A percentile compares a stretch with the other conserved stretches of the same genome.
phyloP scores from a whole-genome alignment of 2,329 filamentous ascomycete genomes.

The Chaetomiaceae sp. region DNA sequence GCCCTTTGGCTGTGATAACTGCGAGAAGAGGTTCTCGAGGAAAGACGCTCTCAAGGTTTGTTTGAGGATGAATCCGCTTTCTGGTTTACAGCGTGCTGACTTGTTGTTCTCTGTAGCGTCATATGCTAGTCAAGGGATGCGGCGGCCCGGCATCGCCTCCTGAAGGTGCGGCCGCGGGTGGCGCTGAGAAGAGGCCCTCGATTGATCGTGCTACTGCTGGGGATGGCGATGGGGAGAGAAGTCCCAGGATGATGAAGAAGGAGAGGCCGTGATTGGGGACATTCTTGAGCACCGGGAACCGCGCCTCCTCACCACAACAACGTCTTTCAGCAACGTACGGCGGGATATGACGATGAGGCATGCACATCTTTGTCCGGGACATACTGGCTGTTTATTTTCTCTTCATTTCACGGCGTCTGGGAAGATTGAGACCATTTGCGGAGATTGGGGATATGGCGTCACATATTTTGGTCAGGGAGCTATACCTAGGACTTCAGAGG shows the following conservation, averaged over 20 bases:
- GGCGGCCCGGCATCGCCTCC: constrained; percentile 39
- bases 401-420: constrained; percentile 2
- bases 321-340: no score
- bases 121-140: constrained; percentile 62
- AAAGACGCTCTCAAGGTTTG: constrained; percentile 88
- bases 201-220: constrained; percentile 10
- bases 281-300: no score
- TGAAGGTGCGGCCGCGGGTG: constrained; percentile 5
- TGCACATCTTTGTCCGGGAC: background rate
- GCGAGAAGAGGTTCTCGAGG: constrained; percentile 93
- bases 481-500: no score
- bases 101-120: constrained; percentile 41
- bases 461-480: background rate
- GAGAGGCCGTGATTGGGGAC: constrained; percentile 3
- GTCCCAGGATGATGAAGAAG: constrained; percentile 18
- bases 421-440: background rate
- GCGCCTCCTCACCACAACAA: no score
- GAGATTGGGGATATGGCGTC: background rate
- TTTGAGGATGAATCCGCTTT: background rate
- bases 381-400: background rate
- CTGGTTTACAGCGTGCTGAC: constrained; percentile 2
- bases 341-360: no score
- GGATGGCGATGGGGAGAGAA: constrained; percentile 15
- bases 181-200: constrained; percentile 1
- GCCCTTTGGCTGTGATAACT: constrained; percentile 85